phyloP scores from a whole-genome alignment of 345 rosid species.

The Luvunga scandens region DNA sequence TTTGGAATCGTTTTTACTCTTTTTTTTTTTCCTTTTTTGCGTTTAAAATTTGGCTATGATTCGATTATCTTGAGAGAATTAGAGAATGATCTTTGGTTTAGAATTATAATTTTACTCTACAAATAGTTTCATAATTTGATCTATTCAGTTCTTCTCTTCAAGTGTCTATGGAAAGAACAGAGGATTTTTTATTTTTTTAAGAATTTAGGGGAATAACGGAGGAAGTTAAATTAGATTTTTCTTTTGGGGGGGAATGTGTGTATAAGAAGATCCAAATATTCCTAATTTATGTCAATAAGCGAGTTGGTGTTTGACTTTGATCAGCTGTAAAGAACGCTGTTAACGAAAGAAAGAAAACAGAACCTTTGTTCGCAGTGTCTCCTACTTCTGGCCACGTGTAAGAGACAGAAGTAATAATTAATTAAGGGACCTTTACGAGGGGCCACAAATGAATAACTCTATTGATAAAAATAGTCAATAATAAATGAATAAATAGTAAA shows the following conservation, averaged over 20 bases:
- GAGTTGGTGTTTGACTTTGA: constrained; percentile 1
- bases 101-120: no score
- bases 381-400: neutral
- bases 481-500: no score
- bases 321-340: neutral
- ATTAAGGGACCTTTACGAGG: neutral
- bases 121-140: neutral
- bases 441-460: no score
- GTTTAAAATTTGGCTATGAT: no score
- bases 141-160: neutral
- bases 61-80: neutral
- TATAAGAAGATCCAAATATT: neutral
- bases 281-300: neutral
- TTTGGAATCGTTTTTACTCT: neutral
- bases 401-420: neutral
- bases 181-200: neutral
- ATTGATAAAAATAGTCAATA: no score
- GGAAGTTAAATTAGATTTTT: neutral
- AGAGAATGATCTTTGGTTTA: neutral
- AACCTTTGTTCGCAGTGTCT: neutral
- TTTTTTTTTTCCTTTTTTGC: neutral
- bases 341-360: neutral
- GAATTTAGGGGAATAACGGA: neutral
- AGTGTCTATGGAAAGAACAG: neutral
- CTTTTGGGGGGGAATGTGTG: neutral